Percentiles rank a stretch among this genome's conserved stretches.
phyloP scores from a whole-genome alignment of 805 yeast species.

The Sugiyamaella floridensis region DNA sequence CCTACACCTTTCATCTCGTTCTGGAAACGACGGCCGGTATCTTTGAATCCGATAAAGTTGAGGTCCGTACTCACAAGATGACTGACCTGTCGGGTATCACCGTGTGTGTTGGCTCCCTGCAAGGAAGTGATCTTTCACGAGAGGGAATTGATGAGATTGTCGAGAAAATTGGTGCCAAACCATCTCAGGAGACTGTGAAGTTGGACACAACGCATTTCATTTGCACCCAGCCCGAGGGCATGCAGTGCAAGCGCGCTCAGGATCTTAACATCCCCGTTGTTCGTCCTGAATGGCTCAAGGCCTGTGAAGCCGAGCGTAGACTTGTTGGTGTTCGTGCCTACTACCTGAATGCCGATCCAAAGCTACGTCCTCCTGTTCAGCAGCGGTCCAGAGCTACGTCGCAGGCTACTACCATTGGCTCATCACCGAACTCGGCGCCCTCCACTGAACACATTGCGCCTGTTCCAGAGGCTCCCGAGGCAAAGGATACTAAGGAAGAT shows the following conservation, averaged over 20 bases:
- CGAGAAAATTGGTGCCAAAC: constrained; percentile 72
- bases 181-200: constrained; percentile 62
- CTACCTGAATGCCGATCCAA: constrained; percentile 37
- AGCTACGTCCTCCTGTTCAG: constrained; percentile 21
- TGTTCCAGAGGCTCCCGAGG: constrained; percentile 13
- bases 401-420: constrained; percentile 12
- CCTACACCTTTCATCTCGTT: constrained; percentile 70
- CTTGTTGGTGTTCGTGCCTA: constrained; percentile 86
- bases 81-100: constrained; percentile 91
- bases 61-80: constrained; percentile 87
- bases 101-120: constrained; percentile 76
- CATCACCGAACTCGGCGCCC: constrained; percentile 9
- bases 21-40: constrained; percentile 89
- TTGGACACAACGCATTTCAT: constrained; percentile 94
- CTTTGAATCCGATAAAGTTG: constrained; percentile 58
- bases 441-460: constrained; percentile 13
- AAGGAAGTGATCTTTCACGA: constrained; percentile 38
- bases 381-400: constrained; percentile 18
- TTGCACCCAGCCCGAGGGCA: constrained; percentile 63
- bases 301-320: constrained; percentile 82
- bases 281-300: constrained; percentile 94
- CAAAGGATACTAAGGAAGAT: constrained; percentile 7
- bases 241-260: constrained; percentile 71
- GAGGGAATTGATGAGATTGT: constrained; percentile 59
- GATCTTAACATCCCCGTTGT: constrained; percentile 87